A percentile compares a stretch with the other conserved stretches of the same genome.
Evolutionary conservation across 176 grass and related monocot species (phyloP).

Genomic region (Triticum monococcum): DNA sequence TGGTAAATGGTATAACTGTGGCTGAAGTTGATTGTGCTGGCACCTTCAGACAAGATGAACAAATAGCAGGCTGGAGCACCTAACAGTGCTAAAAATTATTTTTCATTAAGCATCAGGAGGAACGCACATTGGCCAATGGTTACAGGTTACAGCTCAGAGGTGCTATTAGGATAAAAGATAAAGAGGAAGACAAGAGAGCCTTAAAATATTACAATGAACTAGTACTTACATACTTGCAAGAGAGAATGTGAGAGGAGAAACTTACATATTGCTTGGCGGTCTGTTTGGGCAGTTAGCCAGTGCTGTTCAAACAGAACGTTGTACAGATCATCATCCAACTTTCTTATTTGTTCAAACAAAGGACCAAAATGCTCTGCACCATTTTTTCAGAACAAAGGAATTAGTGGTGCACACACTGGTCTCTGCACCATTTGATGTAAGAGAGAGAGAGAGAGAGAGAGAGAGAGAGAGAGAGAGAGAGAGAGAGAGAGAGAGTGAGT

Average conservation of each 20-base stretch:
- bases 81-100: neutral
- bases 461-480: no score
- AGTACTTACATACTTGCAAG: neutral
- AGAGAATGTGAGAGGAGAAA: neutral
- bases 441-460: no score
- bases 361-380: constrained; percentile 80
- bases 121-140: neutral
- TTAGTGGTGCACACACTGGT: neutral
- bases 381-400: constrained; percentile 19
- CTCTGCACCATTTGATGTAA: no score
- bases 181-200: neutral
- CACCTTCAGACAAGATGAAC: neutral
- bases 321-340: constrained; percentile 86
- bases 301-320: constrained; percentile 98
- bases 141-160: neutral
- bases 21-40: neutral
- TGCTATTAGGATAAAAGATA: neutral
- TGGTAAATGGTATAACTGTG: neutral
- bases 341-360: constrained; percentile 87
- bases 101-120: neutral
- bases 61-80: neutral
- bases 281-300: constrained; percentile 89
- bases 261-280: constrained; percentile 87
- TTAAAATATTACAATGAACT: neutral
- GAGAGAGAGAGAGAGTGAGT: neutral